These are phyloP conservation scores for Fusarium annulatum DNA, from an alignment of 2,329 filamentous ascomycete genomes.

Conservation along the genomic window DNA sequence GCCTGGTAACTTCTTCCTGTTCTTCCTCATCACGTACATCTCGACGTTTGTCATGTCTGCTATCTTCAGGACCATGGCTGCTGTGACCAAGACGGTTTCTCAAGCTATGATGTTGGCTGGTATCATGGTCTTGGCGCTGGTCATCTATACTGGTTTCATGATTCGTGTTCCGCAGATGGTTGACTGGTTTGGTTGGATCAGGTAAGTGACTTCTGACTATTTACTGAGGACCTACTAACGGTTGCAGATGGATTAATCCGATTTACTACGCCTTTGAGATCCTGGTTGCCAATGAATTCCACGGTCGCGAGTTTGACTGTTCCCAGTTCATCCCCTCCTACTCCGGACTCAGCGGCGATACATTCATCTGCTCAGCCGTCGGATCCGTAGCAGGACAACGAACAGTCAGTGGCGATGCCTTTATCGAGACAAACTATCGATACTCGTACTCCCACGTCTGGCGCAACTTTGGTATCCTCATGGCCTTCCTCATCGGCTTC, in stretches of 20 bases:
- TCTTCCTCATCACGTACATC: slow-evolving; percentile 75
- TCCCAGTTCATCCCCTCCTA: slow-evolving; percentile 61
- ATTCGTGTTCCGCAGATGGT: slow-evolving; percentile 56
- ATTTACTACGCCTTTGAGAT: slow-evolving; percentile 80
- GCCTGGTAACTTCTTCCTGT: slow-evolving; percentile 79
- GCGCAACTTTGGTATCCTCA: slow-evolving; percentile 76
- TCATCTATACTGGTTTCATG: slow-evolving; percentile 44
- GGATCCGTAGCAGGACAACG: slow-evolving; percentile 65
- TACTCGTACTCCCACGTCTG: slow-evolving; percentile 70
- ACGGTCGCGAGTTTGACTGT: slow-evolving; percentile 67
- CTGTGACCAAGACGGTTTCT: slow-evolving; percentile 73
- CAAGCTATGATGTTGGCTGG: slow-evolving; percentile 66
- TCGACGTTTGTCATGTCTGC: slow-evolving; percentile 79
- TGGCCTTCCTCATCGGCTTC: slow-evolving; percentile 73
- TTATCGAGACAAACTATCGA: slow-evolving; percentile 64
- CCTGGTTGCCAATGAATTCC: slow-evolving; percentile 79
- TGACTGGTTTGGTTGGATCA: slow-evolving; percentile 78
- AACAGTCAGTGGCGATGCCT: slow-evolving; percentile 70
- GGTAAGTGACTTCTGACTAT: neutral
- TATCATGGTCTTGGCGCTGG: slow-evolving; percentile 67
- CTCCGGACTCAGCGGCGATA: slow-evolving; percentile 54
- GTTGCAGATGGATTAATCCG: slow-evolving; percentile 78
- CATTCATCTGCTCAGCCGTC: slow-evolving; percentile 64
- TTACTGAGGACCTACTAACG: accelerated
- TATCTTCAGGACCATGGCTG: slow-evolving; percentile 79